Conservation (phyloP, 768 basidiomycete genomes). For the Floccularia luteovirens region DNA sequence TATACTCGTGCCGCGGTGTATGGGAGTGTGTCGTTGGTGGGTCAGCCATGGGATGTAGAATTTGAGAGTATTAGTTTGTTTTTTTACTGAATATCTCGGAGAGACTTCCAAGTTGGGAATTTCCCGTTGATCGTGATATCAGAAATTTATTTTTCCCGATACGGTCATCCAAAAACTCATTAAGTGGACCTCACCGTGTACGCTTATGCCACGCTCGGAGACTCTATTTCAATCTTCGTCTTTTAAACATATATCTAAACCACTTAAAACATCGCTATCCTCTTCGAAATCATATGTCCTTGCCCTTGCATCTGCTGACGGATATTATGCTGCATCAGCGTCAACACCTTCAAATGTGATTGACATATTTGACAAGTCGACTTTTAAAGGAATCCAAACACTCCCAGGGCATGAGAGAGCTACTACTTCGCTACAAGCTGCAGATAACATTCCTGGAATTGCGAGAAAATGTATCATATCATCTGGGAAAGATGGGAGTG, state of each 20-base stretch:
- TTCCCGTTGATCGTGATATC: too few species aligned
- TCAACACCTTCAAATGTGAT: conserved; percentile 63
- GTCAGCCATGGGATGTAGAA: too few species aligned
- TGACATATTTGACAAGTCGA: conserved; percentile 55
- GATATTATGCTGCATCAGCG: conserved; percentile 49
- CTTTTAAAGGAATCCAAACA: conserved; percentile 35
- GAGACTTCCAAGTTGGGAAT: too few species aligned
- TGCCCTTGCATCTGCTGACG: conserved; percentile 39
- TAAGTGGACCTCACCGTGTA: too few species aligned
- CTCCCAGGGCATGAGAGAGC: conserved; percentile 52
- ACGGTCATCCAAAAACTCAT: too few species aligned
- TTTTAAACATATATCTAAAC: conserved; percentile 12
- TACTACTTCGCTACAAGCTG: conserved; percentile 47
- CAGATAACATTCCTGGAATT: conserved; percentile 30
- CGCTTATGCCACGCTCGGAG: too few species aligned
- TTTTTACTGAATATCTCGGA: too few species aligned
- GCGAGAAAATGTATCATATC: conserved; percentile 45
- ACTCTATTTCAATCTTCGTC: conserved; percentile 22
- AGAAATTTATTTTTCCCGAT: too few species aligned
- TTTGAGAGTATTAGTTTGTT: too few species aligned
- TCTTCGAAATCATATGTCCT: conserved; percentile 52
- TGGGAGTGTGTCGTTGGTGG: too few species aligned
- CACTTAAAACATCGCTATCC: conserved; percentile 20
- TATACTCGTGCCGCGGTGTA: too few species aligned
- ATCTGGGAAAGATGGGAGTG: conserved; percentile 63